Evolutionary conservation across 164 flowering plant species (phyloP).

Genomic region (Echeveria elegans): DNA sequence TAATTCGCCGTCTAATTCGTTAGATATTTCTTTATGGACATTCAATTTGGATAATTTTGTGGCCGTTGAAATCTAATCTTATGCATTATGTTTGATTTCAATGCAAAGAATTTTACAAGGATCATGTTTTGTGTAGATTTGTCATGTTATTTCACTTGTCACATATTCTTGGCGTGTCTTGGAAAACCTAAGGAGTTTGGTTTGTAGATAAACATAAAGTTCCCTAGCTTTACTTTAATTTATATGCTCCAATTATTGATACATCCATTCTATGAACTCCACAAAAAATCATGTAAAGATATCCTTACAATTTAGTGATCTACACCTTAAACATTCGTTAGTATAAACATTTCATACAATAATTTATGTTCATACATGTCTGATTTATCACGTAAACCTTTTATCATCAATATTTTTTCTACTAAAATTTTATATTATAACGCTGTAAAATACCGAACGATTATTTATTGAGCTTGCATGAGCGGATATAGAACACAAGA

Average conservation of each 20-base stretch:
- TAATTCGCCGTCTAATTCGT: too few relatives aligned
- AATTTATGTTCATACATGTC: too few relatives aligned
- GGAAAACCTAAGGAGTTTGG: background rate
- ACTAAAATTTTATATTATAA: too few relatives aligned
- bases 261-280: background rate
- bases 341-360: too few relatives aligned
- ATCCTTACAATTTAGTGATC: too few relatives aligned
- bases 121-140: constrained; percentile 6
- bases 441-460: too few relatives aligned
- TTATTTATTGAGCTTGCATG: too few relatives aligned
- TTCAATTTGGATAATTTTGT: background rate
- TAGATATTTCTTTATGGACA: background rate
- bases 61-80: background rate
- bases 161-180: constrained; percentile 1
- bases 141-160: constrained; percentile 2
- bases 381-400: too few relatives aligned
- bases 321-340: too few relatives aligned
- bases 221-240: constrained; percentile 1
- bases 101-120: background rate
- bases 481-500: too few relatives aligned
- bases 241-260: constrained; percentile 6
- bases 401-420: too few relatives aligned
- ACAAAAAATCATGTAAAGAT: background rate
- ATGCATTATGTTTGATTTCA: background rate
- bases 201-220: background rate